Conservation (phyloP, 2,329 filamentous ascomycete species). For the Penicillium hesseltinei region DNA sequence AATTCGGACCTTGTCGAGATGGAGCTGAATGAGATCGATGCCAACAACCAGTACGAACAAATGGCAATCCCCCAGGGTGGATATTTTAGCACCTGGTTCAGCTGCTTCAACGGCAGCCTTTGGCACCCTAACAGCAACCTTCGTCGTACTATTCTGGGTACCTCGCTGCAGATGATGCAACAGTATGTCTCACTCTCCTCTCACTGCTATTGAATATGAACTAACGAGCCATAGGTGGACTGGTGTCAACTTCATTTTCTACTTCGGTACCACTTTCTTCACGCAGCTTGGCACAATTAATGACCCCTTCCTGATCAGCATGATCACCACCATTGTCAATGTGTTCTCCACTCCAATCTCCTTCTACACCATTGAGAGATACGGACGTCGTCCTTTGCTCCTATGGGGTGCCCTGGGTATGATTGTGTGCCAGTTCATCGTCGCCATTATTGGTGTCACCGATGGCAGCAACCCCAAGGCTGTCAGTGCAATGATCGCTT, state of each 20-base stretch:
- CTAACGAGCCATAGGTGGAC: conserved; percentile 51
- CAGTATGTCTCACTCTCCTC: conserved; percentile 42
- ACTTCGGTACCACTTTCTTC: conserved; percentile 83
- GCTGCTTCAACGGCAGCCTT: conserved; percentile 59
- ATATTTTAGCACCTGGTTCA: conserved; percentile 67
- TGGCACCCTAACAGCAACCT: conserved; percentile 55
- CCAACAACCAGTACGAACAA: conserved; percentile 84
- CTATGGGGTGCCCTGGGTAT: conserved; percentile 77
- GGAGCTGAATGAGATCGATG: conserved; percentile 81
- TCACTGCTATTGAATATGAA: background rate
- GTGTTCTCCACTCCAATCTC: conserved; percentile 80
- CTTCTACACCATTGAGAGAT: conserved; percentile 79
- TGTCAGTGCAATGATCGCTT: conserved; percentile 70
- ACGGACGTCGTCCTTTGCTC: conserved; percentile 77
- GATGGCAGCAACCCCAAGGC: conserved; percentile 49
- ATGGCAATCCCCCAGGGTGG: conserved; percentile 62
- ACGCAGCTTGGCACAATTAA: conserved; percentile 70
- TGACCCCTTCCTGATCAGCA: conserved; percentile 77
- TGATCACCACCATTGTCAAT: conserved; percentile 87
- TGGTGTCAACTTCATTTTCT: conserved; percentile 92
- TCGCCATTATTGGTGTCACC: conserved; percentile 71
- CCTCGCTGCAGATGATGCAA: conserved; percentile 77
- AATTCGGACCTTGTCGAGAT: conserved; percentile 73
- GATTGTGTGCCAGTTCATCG: conserved; percentile 83
- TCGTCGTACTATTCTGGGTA: conserved; percentile 69